phyloP scores from a whole-genome alignment of 352 stramenopile species.

The Phytopythium litorale region DNA sequence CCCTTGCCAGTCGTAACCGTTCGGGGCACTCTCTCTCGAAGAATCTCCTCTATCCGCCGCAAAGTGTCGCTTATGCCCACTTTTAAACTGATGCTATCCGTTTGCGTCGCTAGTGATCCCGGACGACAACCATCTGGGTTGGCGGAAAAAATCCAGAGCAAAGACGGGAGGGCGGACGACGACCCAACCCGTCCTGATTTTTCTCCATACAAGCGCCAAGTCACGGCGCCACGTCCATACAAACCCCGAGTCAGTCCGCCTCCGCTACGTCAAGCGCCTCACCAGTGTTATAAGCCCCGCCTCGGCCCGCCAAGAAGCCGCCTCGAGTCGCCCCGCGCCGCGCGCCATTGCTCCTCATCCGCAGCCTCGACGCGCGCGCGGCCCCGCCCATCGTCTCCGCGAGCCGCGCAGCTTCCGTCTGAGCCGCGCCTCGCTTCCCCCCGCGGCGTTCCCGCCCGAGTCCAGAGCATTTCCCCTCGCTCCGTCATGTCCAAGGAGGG shows the following conservation, averaged over 20 bases:
- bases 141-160: neutral
- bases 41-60: neutral
- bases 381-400: neutral
- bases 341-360: neutral
- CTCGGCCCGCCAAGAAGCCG: neutral
- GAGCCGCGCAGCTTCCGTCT: neutral
- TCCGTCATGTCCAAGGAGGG: conserved; percentile 77
- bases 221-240: neutral
- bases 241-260: neutral
- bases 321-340: neutral
- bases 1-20: neutral
- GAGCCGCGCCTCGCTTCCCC: neutral
- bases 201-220: neutral
- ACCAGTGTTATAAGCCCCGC: neutral
- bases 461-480: neutral
- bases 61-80: neutral
- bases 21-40: neutral
- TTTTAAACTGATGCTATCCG: neutral
- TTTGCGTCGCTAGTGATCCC: neutral
- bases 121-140: neutral
- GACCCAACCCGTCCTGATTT: conserved; percentile 1
- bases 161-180: neutral
- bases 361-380: neutral
- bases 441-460: neutral
- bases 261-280: neutral